Evolutionary conservation across 306 rosid genomes (phyloP).

Genomic region (Boehmeria nivea): DNA sequence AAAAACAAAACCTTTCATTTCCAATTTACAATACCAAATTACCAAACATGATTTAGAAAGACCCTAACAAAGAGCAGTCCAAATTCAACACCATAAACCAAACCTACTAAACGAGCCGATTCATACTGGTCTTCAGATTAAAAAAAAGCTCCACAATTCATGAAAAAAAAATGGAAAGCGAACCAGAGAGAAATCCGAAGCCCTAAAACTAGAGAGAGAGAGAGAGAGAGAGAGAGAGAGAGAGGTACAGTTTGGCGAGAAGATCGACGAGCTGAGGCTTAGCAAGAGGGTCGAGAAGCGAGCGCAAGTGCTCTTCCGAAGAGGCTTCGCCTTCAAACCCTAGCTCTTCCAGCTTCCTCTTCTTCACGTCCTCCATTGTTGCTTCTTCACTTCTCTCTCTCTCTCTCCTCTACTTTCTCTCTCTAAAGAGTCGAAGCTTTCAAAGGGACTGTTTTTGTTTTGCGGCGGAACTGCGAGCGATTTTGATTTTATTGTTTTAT

Average conservation of each 20-base stretch:
- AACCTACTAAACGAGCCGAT: no score
- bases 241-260: conserved; percentile 55
- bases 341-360: conserved; percentile 59
- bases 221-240: no score
- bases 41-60: no score
- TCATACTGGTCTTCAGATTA: no score
- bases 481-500: neutral
- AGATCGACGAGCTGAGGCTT: conserved; percentile 72
- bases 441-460: neutral
- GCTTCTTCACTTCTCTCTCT: neutral
- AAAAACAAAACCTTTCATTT: no score
- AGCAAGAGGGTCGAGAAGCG: conserved; percentile 58
- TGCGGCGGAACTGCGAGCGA: neutral
- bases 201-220: no score
- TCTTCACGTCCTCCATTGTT: conserved; percentile 64
- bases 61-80: no score
- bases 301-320: conserved; percentile 50
- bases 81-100: no score
- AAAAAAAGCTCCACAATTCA: no score
- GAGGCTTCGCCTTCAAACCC: conserved; percentile 18
- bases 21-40: no score
- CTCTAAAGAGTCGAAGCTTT: neutral
- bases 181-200: no score
- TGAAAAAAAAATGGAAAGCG: no score
- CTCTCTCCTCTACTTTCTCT: neutral